These are phyloP conservation scores for Friedmanniomyces endolithicus DNA, from an alignment of 495 filamentous ascomycete genomes.

Conservation along the genomic window DNA sequence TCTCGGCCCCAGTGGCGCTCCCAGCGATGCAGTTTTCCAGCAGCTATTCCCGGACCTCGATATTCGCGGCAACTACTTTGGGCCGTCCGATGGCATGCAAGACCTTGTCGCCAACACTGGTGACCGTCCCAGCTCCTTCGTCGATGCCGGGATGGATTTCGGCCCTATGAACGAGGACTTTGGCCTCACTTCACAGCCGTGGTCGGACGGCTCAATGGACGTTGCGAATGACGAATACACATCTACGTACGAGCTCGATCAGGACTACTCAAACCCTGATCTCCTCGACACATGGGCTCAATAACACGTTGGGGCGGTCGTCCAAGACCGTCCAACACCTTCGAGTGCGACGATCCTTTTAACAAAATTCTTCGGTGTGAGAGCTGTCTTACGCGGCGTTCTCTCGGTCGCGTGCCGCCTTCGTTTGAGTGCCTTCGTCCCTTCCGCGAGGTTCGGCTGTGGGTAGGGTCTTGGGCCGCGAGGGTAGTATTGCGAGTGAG, in stretches of 20 bases:
- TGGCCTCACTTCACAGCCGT: slow-evolving; percentile 11
- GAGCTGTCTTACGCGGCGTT: background rate
- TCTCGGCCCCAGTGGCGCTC: slow-evolving; percentile 6
- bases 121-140: background rate
- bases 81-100: background rate
- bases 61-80: background rate
- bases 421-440: background rate
- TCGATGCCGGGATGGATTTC: background rate
- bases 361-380: background rate
- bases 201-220: slow-evolving; percentile 16
- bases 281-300: slow-evolving; percentile 11
- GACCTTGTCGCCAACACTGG: background rate
- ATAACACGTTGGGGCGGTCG: slow-evolving; percentile 16
- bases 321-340: slow-evolving; percentile 8
- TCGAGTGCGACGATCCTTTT: slow-evolving; percentile 11
- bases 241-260: slow-evolving; percentile 8
- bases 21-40: slow-evolving; percentile 10
- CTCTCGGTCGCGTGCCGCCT: background rate
- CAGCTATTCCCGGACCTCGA: slow-evolving; percentile 20
- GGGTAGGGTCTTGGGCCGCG: background rate
- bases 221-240: slow-evolving; percentile 9
- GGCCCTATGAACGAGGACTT: slow-evolving; percentile 2
- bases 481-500: background rate
- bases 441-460: background rate
- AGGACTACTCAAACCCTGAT: slow-evolving; percentile 9